phyloP scores from a whole-genome alignment of 768 basidiomycete species.

The Fomitopsis serialis region DNA sequence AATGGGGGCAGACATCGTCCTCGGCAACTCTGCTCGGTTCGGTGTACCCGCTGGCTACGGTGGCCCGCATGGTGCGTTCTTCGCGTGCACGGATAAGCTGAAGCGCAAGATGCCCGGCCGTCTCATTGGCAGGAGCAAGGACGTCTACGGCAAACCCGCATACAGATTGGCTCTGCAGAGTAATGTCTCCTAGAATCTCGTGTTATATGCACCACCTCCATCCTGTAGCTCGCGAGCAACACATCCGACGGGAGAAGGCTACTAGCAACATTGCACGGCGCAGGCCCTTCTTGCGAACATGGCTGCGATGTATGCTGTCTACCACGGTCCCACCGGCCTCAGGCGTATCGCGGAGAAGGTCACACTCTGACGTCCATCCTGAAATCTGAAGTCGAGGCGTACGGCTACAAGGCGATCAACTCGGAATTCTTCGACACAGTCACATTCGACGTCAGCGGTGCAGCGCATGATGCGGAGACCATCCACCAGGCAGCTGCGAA shows the following conservation, averaged over 20 bases:
- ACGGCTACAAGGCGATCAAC: slow-evolving; percentile 74
- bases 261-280: slow-evolving; percentile 99
- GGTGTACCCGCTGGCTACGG: slow-evolving; percentile 98
- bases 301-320: slow-evolving; percentile 98
- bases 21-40: slow-evolving; percentile 94
- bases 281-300: slow-evolving; percentile 98
- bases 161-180: slow-evolving; percentile 95
- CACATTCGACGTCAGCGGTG: slow-evolving; percentile 65
- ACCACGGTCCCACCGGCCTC: slow-evolving; percentile 89
- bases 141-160: slow-evolving; percentile 77
- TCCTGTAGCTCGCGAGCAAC: slow-evolving; percentile 81
- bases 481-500: slow-evolving; percentile 66
- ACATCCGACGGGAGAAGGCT: slow-evolving; percentile 96
- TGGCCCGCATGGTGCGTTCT: slow-evolving; percentile 96
- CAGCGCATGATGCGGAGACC: slow-evolving; percentile 46
- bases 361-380: slow-evolving; percentile 82
- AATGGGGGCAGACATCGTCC: slow-evolving; percentile 98
- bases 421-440: slow-evolving; percentile 88
- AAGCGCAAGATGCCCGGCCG: slow-evolving; percentile 99
- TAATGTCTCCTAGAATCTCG: slow-evolving; percentile 29
- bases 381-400: slow-evolving; percentile 53
- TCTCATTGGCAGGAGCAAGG: slow-evolving; percentile 86
- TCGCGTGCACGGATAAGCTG: slow-evolving; percentile 84
- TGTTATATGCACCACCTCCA: neutral
- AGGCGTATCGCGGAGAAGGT: slow-evolving; percentile 83